Base-by-base conservation (phyloP, 2,329 filamentous ascomycete species). In the Thyridium curvatum region DNA sequence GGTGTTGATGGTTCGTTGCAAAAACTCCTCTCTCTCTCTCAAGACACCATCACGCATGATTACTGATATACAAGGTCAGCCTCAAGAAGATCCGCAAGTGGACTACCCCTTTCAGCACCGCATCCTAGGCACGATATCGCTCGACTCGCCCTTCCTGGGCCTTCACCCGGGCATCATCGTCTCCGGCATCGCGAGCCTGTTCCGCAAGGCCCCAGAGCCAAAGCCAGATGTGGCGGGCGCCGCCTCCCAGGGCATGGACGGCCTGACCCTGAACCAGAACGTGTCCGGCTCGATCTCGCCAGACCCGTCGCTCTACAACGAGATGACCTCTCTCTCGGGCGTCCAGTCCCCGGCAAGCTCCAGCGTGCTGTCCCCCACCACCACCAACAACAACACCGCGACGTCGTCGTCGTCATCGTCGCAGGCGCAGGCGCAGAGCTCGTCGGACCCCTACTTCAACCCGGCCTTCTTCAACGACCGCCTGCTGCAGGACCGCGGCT, bases 91-190 rank as follows among this genome's bases (percentile, higher is more conserved):
- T 40, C 58, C 61, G 0, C 56, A 61, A 32, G 49, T 42, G 17
- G 53, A 46, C 35, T 55, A 56, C 41, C 65, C 65, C 10, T 78
- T 85, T 47, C 80, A 79, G 46, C 86, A 94, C 63, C 76, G 79
- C 9, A 84, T 95, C 31, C 61, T 95, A 21, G 90, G 90, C 0
- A 82, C 82, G 4, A 69, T 96, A 40, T 86, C 85, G 40, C 82
- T 94, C 35, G 90, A 96, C 59, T 84, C 86, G 0, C 90, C 90
- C 0, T 88, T 94, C 42, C 68, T 95, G 6, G 90, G 90, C 4
- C 83, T 96, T 55, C 88, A 96, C 59, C 89, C 88, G 2, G 86
- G 90, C 6, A 84, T 96, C 32, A 77, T 95, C 32, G 75, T 81
- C n/a, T 85, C 85, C 30, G 87, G 89, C 2, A 74, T 94, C 39